These are phyloP conservation scores for Rosa hybrid DNA, from an alignment of 331 rosid genomes.

Conservation along the genomic window DNA sequence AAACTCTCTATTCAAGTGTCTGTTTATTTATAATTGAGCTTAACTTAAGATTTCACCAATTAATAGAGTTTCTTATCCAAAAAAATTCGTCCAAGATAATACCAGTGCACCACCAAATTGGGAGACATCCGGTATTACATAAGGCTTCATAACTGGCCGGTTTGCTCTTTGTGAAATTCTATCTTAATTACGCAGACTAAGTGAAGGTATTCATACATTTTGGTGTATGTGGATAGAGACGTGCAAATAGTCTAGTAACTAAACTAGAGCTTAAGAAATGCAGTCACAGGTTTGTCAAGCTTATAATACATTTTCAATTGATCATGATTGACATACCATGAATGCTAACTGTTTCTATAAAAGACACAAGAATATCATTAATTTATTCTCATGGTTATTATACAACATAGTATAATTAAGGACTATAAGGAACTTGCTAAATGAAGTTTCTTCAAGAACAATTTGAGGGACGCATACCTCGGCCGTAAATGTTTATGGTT, in stretches of 20 bases:
- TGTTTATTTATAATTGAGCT: background rate
- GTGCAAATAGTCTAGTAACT: background rate
- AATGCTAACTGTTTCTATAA: background rate
- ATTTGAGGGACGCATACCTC: conserved; percentile 38
- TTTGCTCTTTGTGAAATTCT: background rate
- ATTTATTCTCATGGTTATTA: background rate
- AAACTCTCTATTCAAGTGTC: background rate
- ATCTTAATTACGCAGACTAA: background rate
- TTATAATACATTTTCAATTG: background rate
- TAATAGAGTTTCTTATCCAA: background rate
- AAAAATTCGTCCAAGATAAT: background rate
- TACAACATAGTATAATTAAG: background rate
- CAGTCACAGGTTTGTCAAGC: background rate
- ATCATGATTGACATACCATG: background rate
- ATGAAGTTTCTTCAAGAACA: background rate
- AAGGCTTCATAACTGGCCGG: background rate
- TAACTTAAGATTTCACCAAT: no score
- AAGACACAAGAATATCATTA: background rate
- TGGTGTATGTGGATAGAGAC: background rate
- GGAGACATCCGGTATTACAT: background rate
- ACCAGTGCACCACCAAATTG: background rate
- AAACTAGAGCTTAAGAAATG: background rate
- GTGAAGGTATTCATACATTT: background rate
- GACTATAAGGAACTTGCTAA: background rate
- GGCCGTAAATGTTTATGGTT: conserved; percentile 52